Evolutionary conservation across 768 basidiomycete species (phyloP), one percentile per base, ranked within the genome.

Genomic region (Hemileccinum rubropunctum): DNA sequence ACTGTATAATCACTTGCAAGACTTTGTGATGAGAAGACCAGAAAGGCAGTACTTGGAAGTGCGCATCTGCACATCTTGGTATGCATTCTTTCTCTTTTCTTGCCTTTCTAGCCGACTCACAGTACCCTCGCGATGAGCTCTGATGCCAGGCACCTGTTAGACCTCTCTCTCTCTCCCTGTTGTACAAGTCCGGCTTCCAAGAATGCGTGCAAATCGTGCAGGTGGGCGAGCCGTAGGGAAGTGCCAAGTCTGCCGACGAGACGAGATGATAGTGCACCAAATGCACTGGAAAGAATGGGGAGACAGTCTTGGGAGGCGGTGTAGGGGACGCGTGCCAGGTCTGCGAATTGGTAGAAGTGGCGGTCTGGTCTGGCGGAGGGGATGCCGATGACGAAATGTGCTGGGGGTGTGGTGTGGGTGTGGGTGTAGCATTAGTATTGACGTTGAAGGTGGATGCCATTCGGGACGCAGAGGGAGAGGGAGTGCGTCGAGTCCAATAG

Each of bases 1-100:
- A 57, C 72, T 99, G 34, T 98, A 98, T 68, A 90, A 88, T 55
- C 97, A 99, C 66, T 75, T 98, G 30, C 72, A 93, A 40, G 98
- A 85, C 71, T 95, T 84, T 68, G 68, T 74, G 30, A 84, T 78
- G 52, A 85, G n/a, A 87, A 83, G 60, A 84, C 80, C 11, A 53
- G 78, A 17, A 79, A 78, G 38, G 68, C 74, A 1, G 74, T 79
- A 1, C 73, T 71, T 48, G 82, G 82, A 1, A 73, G 73, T 2
- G 64, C 69, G 37, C 69, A 72, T n/a, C n/a, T n/a, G n/a, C n/a
- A n/a, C n/a, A n/a, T 41, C 58, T 60, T 50, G 74, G 78, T 79
- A 48, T 12, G 72, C 46, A n/a, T 15, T 41, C 23, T 21, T 15
- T 48, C n/a, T 27, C 51, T 10, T 40, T 12, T 21, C 48, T n/a